Percentiles rank a stretch among this genome's conserved stretches.
Conservation (phyloP, 23 red algal species). For the Gracilaria gracilis region DNA sequence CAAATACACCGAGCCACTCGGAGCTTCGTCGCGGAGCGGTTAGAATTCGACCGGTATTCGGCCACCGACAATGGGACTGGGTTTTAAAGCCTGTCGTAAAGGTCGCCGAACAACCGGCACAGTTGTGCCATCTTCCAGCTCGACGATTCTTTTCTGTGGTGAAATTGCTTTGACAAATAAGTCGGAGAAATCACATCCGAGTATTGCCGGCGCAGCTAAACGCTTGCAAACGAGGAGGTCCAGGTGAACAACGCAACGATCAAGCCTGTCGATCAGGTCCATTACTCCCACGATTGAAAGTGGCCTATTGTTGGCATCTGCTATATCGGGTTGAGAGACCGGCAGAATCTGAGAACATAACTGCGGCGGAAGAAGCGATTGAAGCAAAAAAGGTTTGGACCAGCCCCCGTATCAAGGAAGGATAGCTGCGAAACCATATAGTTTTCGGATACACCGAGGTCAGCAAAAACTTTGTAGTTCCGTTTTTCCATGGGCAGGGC, state of each 20-base stretch:
- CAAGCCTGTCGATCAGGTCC: neutral
- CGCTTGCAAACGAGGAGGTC: conserved; percentile 13
- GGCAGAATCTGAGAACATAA: neutral
- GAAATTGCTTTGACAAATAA: conserved; percentile 14
- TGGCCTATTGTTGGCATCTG: conserved; percentile 27
- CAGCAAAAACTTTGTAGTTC: neutral
- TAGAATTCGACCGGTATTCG: neutral
- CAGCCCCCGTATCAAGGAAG: conserved; percentile 18
- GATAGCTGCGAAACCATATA: neutral
- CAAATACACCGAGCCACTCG: neutral
- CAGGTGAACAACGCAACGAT: neutral
- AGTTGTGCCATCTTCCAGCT: neutral
- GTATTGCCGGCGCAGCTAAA: neutral
- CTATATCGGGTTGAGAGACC: neutral
- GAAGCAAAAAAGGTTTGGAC: neutral
- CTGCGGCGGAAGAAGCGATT: neutral
- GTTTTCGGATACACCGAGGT: neutral
- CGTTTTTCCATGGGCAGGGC: neutral
- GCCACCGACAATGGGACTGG: neutral
- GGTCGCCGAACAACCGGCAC: neutral
- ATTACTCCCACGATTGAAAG: neutral
- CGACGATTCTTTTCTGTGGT: neutral
- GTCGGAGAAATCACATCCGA: conserved; percentile 31
- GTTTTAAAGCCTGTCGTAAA: neutral
- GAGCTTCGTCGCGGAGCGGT: neutral